Base-by-base conservation (phyloP, 345 rosid species). In the Cardamine occulta region DNA sequence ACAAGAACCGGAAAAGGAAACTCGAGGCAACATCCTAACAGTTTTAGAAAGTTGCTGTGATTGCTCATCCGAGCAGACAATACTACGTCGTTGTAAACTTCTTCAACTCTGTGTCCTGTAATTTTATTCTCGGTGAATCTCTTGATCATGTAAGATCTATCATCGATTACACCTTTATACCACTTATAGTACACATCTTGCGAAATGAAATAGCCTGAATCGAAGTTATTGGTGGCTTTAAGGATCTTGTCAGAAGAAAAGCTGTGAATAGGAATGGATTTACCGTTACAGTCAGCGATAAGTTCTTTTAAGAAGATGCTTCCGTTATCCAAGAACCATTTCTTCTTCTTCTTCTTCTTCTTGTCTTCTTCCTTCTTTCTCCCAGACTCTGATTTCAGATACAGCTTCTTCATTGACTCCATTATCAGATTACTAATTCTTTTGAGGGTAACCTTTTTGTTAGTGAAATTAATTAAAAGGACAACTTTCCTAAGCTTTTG, bases 71-170 rank as follows among this genome's bases (percentile, higher is more conserved):
- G 19, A 58, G 66, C 47, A 44, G 57, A 70, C 66, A 70, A 47
- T 11, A 70, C 74, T 0, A 72, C 49, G 37, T 61, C 69, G 6
- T 62, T 72, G 23, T 62, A 72, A 17, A 62, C 68, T 14, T 49
- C 76, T 2, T 2, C 39, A 1, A 8, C 39, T 35, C 11, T 8
- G 11, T 8, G 11, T 2, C 3, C 39, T 35, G 11, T 8, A 2
- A 26, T 19, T 37, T 61, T 37, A 6, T 24, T 9, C 57, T 61
- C 68, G 0, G 23, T 37, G 40, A 61, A 72, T 72, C 45, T 73
- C 44, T 63, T 73, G 32, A 73, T 63, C 77, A 73, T 49, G 70
- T 63, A 63, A 28, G 40, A 7, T 18, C 68, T 73, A 6, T 63
- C 52, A 18, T 73, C 77, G 45, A 73, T 73, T 7, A 9, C 4